phyloP scores from a whole-genome alignment of 345 rosid species.

The Isatis tinctoria region DNA sequence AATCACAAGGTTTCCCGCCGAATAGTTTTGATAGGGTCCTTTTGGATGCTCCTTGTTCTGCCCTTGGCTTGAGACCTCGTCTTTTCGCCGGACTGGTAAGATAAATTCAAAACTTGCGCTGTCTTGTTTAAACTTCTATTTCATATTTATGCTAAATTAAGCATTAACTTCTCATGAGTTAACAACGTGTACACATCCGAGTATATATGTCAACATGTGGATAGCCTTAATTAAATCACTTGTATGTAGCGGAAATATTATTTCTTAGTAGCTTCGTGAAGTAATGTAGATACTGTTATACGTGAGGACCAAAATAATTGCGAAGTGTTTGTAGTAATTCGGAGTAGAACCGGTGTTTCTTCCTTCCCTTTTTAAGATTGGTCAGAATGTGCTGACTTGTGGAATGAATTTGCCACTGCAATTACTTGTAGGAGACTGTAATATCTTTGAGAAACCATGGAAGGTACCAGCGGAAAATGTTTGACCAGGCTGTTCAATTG shows the following conservation, averaged over 20 bases:
- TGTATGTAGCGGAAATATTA: not conserved
- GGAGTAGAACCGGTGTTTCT: not conserved
- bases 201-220: not conserved
- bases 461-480: slow-evolving; percentile 82
- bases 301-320: not conserved
- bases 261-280: not conserved
- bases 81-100: slow-evolving; percentile 86
- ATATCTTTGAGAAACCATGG: slow-evolving; percentile 81
- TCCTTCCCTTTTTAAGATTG: not conserved
- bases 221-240: not conserved
- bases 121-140: not conserved
- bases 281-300: not conserved
- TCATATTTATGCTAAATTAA: not conserved
- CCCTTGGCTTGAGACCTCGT: slow-evolving; percentile 96
- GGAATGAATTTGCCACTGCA: not conserved
- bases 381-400: not conserved
- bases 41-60: slow-evolving; percentile 99
- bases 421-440: slow-evolving; percentile 61
- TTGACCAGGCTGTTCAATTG: slow-evolving; percentile 96
- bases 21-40: slow-evolving; percentile 90
- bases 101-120: not conserved
- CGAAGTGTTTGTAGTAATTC: not conserved
- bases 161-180: not conserved
- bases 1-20: slow-evolving; percentile 75
- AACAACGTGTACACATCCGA: not conserved